Evolutionary conservation across 2,329 filamentous ascomycete genomes (phyloP).

Genomic region (Clonostachys rosea): DNA sequence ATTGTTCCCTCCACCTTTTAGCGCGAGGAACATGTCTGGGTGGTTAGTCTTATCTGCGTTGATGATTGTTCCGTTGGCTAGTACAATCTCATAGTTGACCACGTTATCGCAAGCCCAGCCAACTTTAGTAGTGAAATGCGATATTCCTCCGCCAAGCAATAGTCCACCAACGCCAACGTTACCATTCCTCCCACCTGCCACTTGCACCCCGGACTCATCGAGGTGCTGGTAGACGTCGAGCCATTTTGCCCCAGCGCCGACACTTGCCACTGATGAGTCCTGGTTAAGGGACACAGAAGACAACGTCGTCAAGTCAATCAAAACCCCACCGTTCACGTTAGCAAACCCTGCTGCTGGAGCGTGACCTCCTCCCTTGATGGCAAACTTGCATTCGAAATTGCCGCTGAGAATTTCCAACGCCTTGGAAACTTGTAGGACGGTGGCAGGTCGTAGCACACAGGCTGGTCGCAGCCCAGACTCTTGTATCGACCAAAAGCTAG

Average conservation of each 20-base stretch:
- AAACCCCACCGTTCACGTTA: constrained; percentile 40
- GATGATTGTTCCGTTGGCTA: constrained; percentile 5
- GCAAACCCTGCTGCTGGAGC: constrained; percentile 47
- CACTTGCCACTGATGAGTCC: constrained; percentile 25
- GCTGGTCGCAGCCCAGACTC: no score
- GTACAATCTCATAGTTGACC: constrained; percentile 12
- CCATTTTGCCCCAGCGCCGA: constrained; percentile 42
- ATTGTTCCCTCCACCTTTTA: constrained; percentile 7
- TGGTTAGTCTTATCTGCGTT: constrained; percentile 2
- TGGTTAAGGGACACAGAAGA: constrained; percentile 31
- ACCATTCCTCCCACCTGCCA: not conserved
- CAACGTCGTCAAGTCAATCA: constrained; percentile 41
- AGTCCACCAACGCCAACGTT: constrained; percentile 14
- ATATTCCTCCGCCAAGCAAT: constrained; percentile 15
- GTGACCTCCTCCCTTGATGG: constrained; percentile 53
- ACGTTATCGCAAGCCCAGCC: constrained; percentile 17
- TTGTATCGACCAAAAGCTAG: no score
- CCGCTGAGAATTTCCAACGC: no score
- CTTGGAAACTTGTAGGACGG: no score
- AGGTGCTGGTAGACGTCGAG: constrained; percentile 31
- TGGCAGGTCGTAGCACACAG: no score
- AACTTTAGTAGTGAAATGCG: constrained; percentile 10
- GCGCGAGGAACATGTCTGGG: constrained; percentile 4
- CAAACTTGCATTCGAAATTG: constrained; percentile 26
- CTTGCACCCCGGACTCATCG: constrained; percentile 22